Base-by-base conservation (phyloP, 805 yeast species). In the Metschnikowia colocasiae region DNA sequence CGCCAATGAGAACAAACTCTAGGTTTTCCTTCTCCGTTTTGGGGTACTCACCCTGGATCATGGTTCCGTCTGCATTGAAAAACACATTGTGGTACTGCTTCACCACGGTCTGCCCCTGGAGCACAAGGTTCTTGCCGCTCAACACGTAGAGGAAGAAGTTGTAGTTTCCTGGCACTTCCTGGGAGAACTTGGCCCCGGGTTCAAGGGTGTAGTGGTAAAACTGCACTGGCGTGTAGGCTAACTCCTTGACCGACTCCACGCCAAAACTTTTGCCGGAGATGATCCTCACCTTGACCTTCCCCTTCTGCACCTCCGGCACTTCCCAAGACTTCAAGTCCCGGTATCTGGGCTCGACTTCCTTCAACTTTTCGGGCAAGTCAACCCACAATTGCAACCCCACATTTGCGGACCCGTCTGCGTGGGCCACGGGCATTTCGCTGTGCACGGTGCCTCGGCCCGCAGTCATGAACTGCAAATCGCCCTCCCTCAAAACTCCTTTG, bases 401-500 rank as follows among this genome's bases (percentile, higher is more conserved):
- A 35, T 50, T 54, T 7, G 45, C 38, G 1, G 57, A 49, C 10
- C 57, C 58, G 34, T 56, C 59, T 34, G 75, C 75, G 51, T 69
- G 66, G 32, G 74, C 70, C 30, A 82, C 82, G 7, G 96, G 96
- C 80, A 88, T 88, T 61, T 89, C 96, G 2, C 89, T 78, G 63
- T 88, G 96, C 46, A 86, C 86, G 31, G 88, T 80, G 43, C 95
- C 97, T 57, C 77, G 78, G 50, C 96, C 96, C 4, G 96, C 96
- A 23, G 96, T 89, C 96, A 89, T 89, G 64, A 89, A 88, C 64
- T 89, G 97, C 55, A 90, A 71, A 62, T 89, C 97, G 48, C 96
- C 96, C 6, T 88, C 80, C 51, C 78, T 74, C 45, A 90, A 68
- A 7, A 87, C 73, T 47, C 96, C 96, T 45, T 78, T 75, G n/a